These are phyloP conservation scores for Lotus japonicus DNA, from an alignment of 306 rosid genomes.

Conservation along the genomic window DNA sequence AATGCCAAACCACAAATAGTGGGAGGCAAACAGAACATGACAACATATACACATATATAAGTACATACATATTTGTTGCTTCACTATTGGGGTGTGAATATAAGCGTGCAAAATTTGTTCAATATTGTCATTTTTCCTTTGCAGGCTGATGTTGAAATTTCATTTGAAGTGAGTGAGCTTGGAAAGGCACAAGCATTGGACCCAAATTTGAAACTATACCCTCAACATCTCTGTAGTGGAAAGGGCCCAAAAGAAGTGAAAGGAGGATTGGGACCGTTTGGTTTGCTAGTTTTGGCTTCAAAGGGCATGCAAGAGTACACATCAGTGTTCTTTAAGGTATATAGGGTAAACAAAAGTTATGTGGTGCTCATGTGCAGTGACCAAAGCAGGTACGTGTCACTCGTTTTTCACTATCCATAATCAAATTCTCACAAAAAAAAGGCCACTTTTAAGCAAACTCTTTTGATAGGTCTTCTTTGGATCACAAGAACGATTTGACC, in stretches of 20 bases:
- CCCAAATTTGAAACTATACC: slow-evolving; percentile 35
- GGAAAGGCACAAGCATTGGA: slow-evolving; percentile 39
- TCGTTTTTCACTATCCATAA: slow-evolving; percentile 5
- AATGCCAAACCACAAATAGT: neutral
- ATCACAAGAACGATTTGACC: slow-evolving; percentile 19
- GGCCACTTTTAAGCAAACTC: neutral
- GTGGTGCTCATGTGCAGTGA: slow-evolving; percentile 52
- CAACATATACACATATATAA: neutral
- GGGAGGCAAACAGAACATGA: slow-evolving; percentile 3
- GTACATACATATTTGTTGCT: neutral
- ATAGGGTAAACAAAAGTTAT: slow-evolving; percentile 26
- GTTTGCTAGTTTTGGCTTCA: slow-evolving; percentile 55
- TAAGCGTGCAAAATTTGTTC: neutral
- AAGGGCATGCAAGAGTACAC: slow-evolving; percentile 55
- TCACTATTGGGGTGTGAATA: neutral
- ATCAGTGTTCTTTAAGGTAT: slow-evolving; percentile 49
- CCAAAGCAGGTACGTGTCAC: slow-evolving; percentile 27
- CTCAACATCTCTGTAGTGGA: slow-evolving; percentile 44
- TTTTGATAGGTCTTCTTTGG: slow-evolving; percentile 30
- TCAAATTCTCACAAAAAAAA: neutral
- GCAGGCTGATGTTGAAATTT: slow-evolving; percentile 69
- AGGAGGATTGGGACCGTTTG: slow-evolving; percentile 61
- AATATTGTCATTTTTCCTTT: neutral
- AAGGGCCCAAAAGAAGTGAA: slow-evolving; percentile 35
- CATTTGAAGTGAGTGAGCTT: slow-evolving; percentile 41